Conservation (phyloP, 2,329 filamentous ascomycete species). For the Triangularia verruculosa region DNA sequence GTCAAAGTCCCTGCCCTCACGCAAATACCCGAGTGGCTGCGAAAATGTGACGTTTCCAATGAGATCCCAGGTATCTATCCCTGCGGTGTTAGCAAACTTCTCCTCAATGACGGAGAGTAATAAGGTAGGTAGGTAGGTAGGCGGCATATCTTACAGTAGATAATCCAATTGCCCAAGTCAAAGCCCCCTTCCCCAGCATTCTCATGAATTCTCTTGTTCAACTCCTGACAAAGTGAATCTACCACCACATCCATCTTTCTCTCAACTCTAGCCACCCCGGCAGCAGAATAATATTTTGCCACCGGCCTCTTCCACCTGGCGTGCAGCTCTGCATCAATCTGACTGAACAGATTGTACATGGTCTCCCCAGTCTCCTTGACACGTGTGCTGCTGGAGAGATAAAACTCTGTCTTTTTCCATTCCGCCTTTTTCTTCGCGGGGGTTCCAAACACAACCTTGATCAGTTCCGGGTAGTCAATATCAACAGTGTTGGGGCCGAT, state of each 20-base stretch:
- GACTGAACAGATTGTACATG: slow-evolving; percentile 38
- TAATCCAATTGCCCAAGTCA: slow-evolving; percentile 40
- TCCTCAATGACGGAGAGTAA: background rate
- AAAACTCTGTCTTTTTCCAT: slow-evolving; percentile 34
- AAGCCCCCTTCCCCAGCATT: slow-evolving; percentile 22
- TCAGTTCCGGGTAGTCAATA: slow-evolving; percentile 37
- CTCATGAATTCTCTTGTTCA: slow-evolving; percentile 32
- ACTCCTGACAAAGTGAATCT: slow-evolving; percentile 28
- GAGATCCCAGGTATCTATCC: slow-evolving; percentile 37
- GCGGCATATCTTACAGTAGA: slow-evolving; percentile 37
- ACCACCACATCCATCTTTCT: slow-evolving; percentile 32
- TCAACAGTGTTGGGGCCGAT: slow-evolving; percentile 40
- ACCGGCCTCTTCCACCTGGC: slow-evolving; percentile 36
- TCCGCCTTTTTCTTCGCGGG: slow-evolving; percentile 17
- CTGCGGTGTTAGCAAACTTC: background rate
- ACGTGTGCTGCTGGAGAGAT: slow-evolving; percentile 34
- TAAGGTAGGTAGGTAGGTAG: background rate
- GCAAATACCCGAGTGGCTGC: slow-evolving; percentile 41
- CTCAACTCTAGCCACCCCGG: slow-evolving; percentile 28
- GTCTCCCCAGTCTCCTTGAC: slow-evolving; percentile 32
- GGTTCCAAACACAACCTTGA: slow-evolving; percentile 37
- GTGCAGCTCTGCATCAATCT: slow-evolving; percentile 33
- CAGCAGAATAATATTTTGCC: slow-evolving; percentile 34
- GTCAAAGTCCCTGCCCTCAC: slow-evolving; percentile 37
- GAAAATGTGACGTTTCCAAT: slow-evolving; percentile 40